Evolutionary conservation across 768 basidiomycete species (phyloP), one percentile per base, ranked within the genome.

Genomic region (Lactifluus subvellereus): DNA sequence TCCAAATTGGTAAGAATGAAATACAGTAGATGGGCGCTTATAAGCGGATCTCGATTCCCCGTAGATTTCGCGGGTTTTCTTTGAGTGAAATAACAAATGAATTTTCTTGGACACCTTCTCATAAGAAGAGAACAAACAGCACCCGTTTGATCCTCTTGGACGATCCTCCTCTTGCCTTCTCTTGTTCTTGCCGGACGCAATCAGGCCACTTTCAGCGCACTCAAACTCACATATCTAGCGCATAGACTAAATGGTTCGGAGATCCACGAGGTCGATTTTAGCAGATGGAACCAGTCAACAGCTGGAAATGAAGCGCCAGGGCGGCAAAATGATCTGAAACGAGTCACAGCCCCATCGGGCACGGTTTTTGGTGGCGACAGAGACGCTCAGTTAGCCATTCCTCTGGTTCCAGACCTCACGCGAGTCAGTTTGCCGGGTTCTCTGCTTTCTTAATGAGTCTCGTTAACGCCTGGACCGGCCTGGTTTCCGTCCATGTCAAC

Each of bases 1-100:
- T 54, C 62, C 62, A 59, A 64, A 64, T 64, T 32, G 53, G 63
- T 64, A 55, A 60, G 61, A 62, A 62, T 62, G 61, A 59, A 60
- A 64, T 54, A 43, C 40, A 43, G 27, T 18, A 52, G 51, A 58
- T 54, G 57, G 62, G 51, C 61, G 61, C 48, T 42, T 54, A n/a
- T 11, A 22, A n/a, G 33, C 11, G 55, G 32, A 66, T 66, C 63
- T 65, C 64, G 66, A 66, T 66, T 57, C 6, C 7, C 37, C n/a
- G 33, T 27, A 20, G 60, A 61, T 65, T 56, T 49, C 54, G 54
- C 60, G 54, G 43, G 60, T 49, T 33, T 49, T 61, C 54, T 55
- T 54, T 47, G 60, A 61, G 59, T 52, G 50, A 54, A 50, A 40
- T 42, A 13, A 5, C 9, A 59, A 57, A 20, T 57, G 47, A 48